These are phyloP conservation scores for Erysiphe neolycopersici DNA, from an alignment of 2,329 filamentous ascomycete genomes.

Conservation along the genomic window DNA sequence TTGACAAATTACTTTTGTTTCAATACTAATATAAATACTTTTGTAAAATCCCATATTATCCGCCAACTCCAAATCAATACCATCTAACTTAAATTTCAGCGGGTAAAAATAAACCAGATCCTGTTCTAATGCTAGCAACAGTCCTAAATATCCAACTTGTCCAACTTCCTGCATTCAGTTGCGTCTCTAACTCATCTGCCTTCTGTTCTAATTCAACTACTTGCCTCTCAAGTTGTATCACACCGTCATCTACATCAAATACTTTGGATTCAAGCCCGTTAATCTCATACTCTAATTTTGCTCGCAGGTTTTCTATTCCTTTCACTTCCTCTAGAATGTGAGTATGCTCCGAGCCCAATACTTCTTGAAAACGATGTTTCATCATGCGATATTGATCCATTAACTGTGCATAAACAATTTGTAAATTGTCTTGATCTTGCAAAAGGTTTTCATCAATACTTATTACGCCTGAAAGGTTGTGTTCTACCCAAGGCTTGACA, in stretches of 20 bases:
- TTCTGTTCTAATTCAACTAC: constrained; percentile 43
- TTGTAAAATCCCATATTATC: too few relatives aligned
- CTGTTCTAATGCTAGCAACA: constrained; percentile 2
- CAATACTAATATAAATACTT: too few relatives aligned
- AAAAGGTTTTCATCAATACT: constrained; percentile 33
- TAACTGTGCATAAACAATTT: constrained; percentile 39
- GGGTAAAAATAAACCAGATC: neutral
- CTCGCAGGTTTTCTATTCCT: constrained; percentile 55
- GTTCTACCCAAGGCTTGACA: constrained; percentile 32
- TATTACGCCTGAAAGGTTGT: constrained; percentile 28
- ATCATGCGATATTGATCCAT: constrained; percentile 43
- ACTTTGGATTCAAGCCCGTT: constrained; percentile 54
- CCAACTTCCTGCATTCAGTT: constrained; percentile 12
- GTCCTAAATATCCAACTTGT: constrained; percentile 12
- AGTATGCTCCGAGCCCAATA: constrained; percentile 41
- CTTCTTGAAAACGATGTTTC: constrained; percentile 37
- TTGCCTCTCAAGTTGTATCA: constrained; percentile 53
- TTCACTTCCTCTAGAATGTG: constrained; percentile 44
- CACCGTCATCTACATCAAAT: constrained; percentile 63
- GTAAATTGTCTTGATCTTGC: constrained; percentile 36
- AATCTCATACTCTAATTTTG: constrained; percentile 82
- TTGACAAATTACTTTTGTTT: too few relatives aligned
- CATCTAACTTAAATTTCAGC: neutral
- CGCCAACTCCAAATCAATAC: too few relatives aligned
- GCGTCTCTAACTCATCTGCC: constrained; percentile 30